Percentiles rank a stretch among this genome's conserved stretches.
phyloP scores from a whole-genome alignment of 2,329 filamentous ascomycete species.

The Sporothrix luriei region DNA sequence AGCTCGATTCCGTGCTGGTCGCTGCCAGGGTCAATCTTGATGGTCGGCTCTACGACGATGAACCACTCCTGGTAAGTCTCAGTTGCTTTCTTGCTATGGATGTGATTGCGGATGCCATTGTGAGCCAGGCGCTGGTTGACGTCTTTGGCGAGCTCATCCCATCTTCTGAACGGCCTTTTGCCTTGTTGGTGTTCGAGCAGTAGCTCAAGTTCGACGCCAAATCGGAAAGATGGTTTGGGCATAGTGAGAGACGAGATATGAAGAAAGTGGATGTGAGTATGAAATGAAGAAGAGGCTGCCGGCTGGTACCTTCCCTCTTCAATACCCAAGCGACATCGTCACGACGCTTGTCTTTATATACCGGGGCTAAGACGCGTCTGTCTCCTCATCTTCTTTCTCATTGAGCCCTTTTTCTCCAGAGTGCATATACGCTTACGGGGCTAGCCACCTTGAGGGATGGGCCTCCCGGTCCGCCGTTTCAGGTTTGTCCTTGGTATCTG shows the following conservation, averaged over 20 bases:
- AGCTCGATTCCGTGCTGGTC: slow-evolving; percentile 39
- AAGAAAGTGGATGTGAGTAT: background rate
- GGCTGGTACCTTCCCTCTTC: background rate
- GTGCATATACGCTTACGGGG: background rate
- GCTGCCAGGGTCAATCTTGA: slow-evolving; percentile 42
- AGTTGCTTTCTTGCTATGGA: slow-evolving; percentile 40
- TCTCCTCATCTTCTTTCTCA: background rate
- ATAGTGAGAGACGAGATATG: background rate
- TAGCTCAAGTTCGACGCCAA: slow-evolving; percentile 48
- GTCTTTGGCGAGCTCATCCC: slow-evolving; percentile 44
- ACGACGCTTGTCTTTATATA: background rate
- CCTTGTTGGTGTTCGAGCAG: slow-evolving; percentile 41
- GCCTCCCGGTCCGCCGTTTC: slow-evolving; percentile 30
- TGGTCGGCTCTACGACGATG: slow-evolving; percentile 45
- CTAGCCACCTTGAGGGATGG: slow-evolving; percentile 31
- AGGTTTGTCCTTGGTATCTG: slow-evolving; percentile 25
- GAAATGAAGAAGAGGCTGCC: background rate
- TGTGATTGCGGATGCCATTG: slow-evolving; percentile 43
- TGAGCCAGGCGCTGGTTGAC: slow-evolving; percentile 42
- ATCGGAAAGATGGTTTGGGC: slow-evolving; percentile 37
- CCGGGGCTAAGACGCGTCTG: background rate
- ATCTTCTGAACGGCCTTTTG: slow-evolving; percentile 41
- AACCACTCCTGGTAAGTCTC: slow-evolving; percentile 46
- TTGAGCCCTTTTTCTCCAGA: background rate
- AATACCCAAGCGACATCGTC: background rate